Conservation (phyloP, 352 stramenopile species). For the Pythium scleroteichum region DNA sequence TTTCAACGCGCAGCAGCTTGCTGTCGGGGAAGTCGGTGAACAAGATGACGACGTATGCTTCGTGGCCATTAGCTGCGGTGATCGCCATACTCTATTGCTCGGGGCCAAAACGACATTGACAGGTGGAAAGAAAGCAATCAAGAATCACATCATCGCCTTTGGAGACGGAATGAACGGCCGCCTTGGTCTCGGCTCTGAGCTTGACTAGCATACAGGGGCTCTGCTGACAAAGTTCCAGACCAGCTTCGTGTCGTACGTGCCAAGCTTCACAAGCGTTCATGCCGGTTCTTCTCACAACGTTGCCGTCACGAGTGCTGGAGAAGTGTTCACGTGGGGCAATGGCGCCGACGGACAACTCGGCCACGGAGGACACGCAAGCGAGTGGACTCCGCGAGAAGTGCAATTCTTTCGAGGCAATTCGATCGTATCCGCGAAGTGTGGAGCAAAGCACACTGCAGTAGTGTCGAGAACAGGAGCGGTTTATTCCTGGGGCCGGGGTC, state of each 20-base stretch:
- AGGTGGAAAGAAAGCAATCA: constrained; percentile 12
- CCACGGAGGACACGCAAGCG: constrained; percentile 44
- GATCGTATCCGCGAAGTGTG: constrained; percentile 37
- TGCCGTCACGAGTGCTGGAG: constrained; percentile 45
- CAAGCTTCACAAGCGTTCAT: constrained; percentile 42
- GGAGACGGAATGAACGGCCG: constrained; percentile 71
- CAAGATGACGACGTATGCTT: constrained; percentile 48
- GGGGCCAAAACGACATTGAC: constrained; percentile 12
- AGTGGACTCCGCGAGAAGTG: constrained; percentile 61
- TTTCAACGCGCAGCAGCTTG: no score
- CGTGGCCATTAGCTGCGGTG: constrained; percentile 63
- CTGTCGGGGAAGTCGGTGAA: neutral
- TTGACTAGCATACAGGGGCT: constrained; percentile 40
- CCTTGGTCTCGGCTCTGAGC: constrained; percentile 55
- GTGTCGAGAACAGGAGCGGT: constrained; percentile 47
- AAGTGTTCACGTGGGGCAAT: constrained; percentile 71
- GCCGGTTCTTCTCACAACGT: constrained; percentile 54
- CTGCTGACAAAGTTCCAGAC: constrained; percentile 42
- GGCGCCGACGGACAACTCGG: constrained; percentile 61
- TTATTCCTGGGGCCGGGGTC: constrained; percentile 57
- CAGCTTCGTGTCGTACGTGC: constrained; percentile 19
- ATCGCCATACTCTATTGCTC: constrained; percentile 63
- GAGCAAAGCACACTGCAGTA: constrained; percentile 48
- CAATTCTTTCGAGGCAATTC: constrained; percentile 43
- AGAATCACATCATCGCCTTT: constrained; percentile 58